Base-by-base conservation (phyloP, 2,329 filamentous ascomycete genomes). In the Aspergillus piperis region DNA sequence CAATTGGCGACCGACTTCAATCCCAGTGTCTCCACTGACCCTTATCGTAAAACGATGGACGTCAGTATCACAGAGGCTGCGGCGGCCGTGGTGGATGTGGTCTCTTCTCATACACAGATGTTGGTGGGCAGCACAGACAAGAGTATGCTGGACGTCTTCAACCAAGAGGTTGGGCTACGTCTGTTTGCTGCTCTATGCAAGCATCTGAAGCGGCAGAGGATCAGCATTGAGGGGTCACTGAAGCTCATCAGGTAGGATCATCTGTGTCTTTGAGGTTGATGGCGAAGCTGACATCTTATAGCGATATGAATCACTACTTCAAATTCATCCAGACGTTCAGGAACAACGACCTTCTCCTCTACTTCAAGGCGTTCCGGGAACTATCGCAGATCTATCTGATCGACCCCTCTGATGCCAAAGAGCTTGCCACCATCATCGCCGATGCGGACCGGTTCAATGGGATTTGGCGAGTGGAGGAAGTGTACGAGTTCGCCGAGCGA, bases 141-240 rank as follows among this genome's bases (percentile, higher is more conserved):
- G 81, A 94, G 91, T 63, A 96, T 96, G 84, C 88, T 99, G 25
- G 95, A 99, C 72, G 95, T 99, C 13, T 99, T 99, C 83, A 97
- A 96, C 75, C 92, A 95, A 77, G 95, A 99, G 79, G 94, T 99
- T 25, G 95, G 95, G 0, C 85, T 97, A 64, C 90, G 95, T 25
- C 84, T 99, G 55, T 99, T 98, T 78, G 88, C 90, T 19, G 90
- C 91, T 17, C 83, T 99, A 54, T 97, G 94, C 83, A 99, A 99
- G 79, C 95, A 99, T 78, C 85, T 99, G 66, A 99, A 99, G 81
- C 90, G 94, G 8, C 95, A 98, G 81, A 89, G 95, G 58, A 86
- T 99, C 77, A 94, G 89, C 73, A 91, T 92, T 25, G 89, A 92
- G 62, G 95, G 95, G 58, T 91, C 95, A 19, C 86, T 98, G 73